A percentile compares a stretch with the other conserved stretches of the same genome.
Conservation (phyloP, 257 asterid species). For the Primulina tabacum region DNA sequence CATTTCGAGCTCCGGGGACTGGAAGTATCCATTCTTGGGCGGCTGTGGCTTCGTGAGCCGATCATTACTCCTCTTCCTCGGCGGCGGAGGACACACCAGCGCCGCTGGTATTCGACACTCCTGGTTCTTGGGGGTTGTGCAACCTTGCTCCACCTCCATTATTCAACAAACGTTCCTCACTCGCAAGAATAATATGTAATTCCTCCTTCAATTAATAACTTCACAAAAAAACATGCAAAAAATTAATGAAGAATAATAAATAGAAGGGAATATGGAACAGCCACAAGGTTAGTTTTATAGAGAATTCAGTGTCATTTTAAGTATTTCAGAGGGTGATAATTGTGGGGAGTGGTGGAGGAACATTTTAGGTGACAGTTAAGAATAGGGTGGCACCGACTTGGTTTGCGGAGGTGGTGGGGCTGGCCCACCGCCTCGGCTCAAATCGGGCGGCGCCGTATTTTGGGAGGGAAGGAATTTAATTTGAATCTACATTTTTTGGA, state of each 20-base stretch:
- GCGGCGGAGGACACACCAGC: constrained; percentile 62
- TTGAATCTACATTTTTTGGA: constrained; percentile 21
- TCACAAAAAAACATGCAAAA: neutral
- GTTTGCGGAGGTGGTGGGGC: constrained; percentile 18
- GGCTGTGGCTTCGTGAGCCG: constrained; percentile 24
- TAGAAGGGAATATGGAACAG: constrained; percentile 8
- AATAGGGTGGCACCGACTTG: constrained; percentile 68
- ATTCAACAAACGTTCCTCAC: neutral
- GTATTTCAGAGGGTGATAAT: neutral
- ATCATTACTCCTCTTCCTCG: constrained; percentile 43
- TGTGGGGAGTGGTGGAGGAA: constrained; percentile 16
- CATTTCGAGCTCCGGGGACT: constrained; percentile 53
- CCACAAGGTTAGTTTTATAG: constrained; percentile 7
- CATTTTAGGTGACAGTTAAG: constrained; percentile 37
- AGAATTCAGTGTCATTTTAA: constrained; percentile 10
- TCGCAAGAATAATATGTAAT: neutral
- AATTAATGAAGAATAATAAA: neutral
- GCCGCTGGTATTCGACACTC: constrained; percentile 50
- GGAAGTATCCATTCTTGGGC: constrained; percentile 44
- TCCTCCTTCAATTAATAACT: neutral
- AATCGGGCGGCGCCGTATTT: constrained; percentile 51
- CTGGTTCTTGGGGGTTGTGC: constrained; percentile 59
- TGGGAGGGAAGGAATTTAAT: constrained; percentile 46
- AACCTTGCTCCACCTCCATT: constrained; percentile 50
- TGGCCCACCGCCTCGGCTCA: constrained; percentile 47